phyloP scores from a whole-genome alignment of 225 moss, liverwort and hornwort species.

The Rhytidiadelphus loreus region DNA sequence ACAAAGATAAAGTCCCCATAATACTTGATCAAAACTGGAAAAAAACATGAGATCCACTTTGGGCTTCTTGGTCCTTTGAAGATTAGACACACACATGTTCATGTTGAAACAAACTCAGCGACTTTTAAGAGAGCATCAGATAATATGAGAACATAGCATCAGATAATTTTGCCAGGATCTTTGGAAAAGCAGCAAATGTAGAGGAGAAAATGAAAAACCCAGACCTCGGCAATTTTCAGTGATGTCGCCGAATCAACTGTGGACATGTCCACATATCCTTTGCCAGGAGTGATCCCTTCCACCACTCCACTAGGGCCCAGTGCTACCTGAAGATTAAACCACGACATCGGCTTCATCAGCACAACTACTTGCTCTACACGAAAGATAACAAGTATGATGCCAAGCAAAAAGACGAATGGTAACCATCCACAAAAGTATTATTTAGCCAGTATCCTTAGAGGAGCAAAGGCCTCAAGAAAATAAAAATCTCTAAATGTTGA shows the following conservation, averaged over 20 bases:
- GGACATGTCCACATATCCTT: conserved; percentile 93
- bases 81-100: neutral
- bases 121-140: neutral
- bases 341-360: neutral
- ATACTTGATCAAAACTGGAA: neutral
- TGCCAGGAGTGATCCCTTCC: conserved; percentile 60
- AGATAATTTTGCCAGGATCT: neutral
- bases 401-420: neutral
- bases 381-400: neutral
- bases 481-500: neutral
- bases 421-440: neutral
- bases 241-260: conserved; percentile 79
- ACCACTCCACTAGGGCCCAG: conserved; percentile 61
- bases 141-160: neutral
- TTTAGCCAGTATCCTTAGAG: neutral
- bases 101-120: neutral
- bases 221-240: conserved; percentile 61
- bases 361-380: neutral
- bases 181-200: neutral
- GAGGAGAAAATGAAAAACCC: neutral
- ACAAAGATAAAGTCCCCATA: neutral
- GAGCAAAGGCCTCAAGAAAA: neutral
- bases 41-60: neutral
- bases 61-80: neutral
- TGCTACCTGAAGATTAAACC: conserved; percentile 43